phyloP scores from a whole-genome alignment of 495 filamentous ascomycete genomes.

The Hamigera avellanea region DNA sequence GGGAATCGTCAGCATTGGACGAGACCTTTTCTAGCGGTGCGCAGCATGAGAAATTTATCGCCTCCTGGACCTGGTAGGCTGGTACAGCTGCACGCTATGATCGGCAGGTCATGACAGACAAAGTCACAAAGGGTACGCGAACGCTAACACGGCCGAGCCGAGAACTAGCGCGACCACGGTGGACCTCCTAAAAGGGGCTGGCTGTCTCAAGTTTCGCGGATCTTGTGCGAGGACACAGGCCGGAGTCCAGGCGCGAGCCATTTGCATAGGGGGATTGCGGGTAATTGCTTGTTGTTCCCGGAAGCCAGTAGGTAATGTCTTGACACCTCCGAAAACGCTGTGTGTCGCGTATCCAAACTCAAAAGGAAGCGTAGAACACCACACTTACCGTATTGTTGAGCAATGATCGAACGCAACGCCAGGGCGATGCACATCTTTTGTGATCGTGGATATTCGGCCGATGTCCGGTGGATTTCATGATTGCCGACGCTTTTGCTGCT shows the following conservation, averaged over 20 bases:
- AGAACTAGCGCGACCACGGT: conserved; percentile 22
- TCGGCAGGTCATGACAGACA: conserved; percentile 5
- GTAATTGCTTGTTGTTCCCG: no score
- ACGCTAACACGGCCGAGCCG: conserved; percentile 16
- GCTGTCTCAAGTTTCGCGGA: conserved; percentile 1
- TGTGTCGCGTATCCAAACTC: no score
- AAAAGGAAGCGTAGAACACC: neutral
- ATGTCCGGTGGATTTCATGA: conserved; percentile 62
- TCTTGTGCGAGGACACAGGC: neutral
- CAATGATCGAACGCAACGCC: conserved; percentile 59
- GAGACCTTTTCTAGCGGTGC: neutral
- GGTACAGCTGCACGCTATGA: neutral
- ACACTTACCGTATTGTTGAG: conserved; percentile 52
- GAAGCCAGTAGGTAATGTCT: no score
- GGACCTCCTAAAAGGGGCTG: conserved; percentile 16
- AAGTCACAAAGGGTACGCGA: conserved; percentile 23
- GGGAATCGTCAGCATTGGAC: conserved; percentile 3
- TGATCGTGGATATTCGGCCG: conserved; percentile 55
- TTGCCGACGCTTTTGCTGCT: conserved; percentile 32
- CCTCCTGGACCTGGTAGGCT: neutral
- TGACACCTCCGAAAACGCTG: no score
- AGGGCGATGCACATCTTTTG: conserved; percentile 69
- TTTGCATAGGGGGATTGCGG: no score
- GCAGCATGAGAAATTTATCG: conserved; percentile 2
- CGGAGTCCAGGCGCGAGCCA: no score